Evolutionary conservation across 2,329 filamentous ascomycete species (phyloP).

Genomic region (Penicillium janthinellum): DNA sequence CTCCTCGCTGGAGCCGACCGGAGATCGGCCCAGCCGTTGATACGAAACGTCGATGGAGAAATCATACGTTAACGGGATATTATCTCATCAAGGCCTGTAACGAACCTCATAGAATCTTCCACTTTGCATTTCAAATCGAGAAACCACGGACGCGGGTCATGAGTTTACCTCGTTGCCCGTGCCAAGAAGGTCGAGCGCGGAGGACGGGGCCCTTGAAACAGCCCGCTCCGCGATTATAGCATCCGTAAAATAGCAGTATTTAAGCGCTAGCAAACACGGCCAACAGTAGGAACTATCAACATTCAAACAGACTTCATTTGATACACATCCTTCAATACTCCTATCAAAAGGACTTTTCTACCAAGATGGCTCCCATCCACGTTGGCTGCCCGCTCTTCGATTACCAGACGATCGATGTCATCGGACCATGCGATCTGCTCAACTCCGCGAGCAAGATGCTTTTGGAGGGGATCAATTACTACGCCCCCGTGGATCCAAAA

Average conservation of each 20-base stretch:
- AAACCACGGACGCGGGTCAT: not conserved
- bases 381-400: slow-evolving; percentile 32
- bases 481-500: not conserved
- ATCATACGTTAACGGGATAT: too few species aligned
- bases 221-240: not conserved
- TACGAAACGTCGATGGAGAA: too few species aligned
- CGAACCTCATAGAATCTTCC: not conserved
- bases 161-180: not conserved
- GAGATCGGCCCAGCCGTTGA: too few species aligned
- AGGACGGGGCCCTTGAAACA: not conserved
- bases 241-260: not conserved
- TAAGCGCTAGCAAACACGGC: not conserved
- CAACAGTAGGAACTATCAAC: not conserved
- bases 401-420: slow-evolving; percentile 40
- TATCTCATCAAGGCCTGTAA: too few species aligned
- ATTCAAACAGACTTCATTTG: not conserved
- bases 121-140: not conserved
- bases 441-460: slow-evolving; percentile 27
- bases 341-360: not conserved
- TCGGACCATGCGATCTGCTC: slow-evolving; percentile 38
- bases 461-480: slow-evolving; percentile 10
- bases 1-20: too few species aligned
- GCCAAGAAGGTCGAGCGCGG: not conserved
- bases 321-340: not conserved
- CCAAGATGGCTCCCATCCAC: slow-evolving; percentile 24